Percentiles rank a stretch among this genome's conserved stretches.
Conservation (phyloP, 2,329 filamentous ascomycete genomes). For the Talaromyces islandicus region DNA sequence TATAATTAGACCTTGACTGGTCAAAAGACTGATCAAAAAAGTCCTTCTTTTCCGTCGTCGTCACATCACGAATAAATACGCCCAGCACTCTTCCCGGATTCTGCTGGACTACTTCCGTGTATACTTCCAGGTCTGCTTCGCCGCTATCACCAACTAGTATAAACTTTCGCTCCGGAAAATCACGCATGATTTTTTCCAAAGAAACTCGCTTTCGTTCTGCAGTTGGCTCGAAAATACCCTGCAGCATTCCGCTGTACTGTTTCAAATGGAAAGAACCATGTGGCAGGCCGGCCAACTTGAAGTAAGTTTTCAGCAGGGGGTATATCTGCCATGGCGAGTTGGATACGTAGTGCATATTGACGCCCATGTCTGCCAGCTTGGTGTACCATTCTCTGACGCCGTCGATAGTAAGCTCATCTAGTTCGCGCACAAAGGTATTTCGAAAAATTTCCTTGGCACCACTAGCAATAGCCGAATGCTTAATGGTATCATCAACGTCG, state of each 20-base stretch:
- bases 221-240: slow-evolving; percentile 96
- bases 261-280: slow-evolving; percentile 90
- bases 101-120: slow-evolving; percentile 82
- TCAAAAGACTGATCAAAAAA: slow-evolving; percentile 69
- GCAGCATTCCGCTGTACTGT: slow-evolving; percentile 92
- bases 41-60: slow-evolving; percentile 63
- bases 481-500: slow-evolving; percentile 96
- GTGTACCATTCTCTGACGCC: slow-evolving; percentile 90
- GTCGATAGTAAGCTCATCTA: slow-evolving; percentile 73
- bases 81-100: slow-evolving; percentile 78
- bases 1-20: slow-evolving; percentile 13
- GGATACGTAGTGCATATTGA: slow-evolving; percentile 94
- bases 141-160: slow-evolving; percentile 92
- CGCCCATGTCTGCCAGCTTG: slow-evolving; percentile 68
- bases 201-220: slow-evolving; percentile 90
- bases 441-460: slow-evolving; percentile 93
- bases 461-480: slow-evolving; percentile 81
- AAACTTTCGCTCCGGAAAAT: slow-evolving; percentile 86
- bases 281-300: slow-evolving; percentile 72
- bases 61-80: slow-evolving; percentile 93
- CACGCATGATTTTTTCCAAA: slow-evolving; percentile 74
- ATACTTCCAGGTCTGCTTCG: slow-evolving; percentile 93
- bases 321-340: slow-evolving; percentile 98
- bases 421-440: slow-evolving; percentile 86
- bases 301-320: slow-evolving; percentile 79